Evolutionary conservation across 495 filamentous ascomycete genomes (phyloP), one percentile per base, ranked within the genome.

Genomic region (Aspergillus incahuasiensis): DNA sequence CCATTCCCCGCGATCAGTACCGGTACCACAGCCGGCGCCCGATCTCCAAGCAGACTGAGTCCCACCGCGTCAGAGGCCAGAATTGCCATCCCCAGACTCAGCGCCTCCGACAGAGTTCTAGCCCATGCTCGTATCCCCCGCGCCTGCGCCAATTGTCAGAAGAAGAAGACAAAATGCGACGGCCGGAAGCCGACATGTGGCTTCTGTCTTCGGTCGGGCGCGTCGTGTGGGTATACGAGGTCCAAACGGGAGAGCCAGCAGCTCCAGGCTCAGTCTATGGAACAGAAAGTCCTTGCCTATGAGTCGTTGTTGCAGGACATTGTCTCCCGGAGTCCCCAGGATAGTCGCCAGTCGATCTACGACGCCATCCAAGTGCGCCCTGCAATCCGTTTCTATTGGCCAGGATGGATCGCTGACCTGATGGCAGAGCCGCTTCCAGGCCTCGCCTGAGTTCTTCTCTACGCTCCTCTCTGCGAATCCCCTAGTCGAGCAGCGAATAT

Each of bases 131-230:
- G 63, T 28, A 66, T 54, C 0, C 11, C 34, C 21, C 57, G 81
- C 16, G 75, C 74, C 3, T 79, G 75, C 53, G 60, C 60, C 6
- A 61, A 71, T 5, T 79, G 75, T 44, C 65, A 71, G 11, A 58
- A 69, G 24, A 57, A 65, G 9, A 79, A 77, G 48, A 64, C 68
- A 2, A 74, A 73, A 63, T 74, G 73, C 60, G 67, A 76, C 55
- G 71, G 70, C 38, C 35, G 50, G 16, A 61, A 56, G 9, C 75
- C 74, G 7, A 54, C 35, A 32, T 66, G 63, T 25, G 16, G 30
- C 20, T 56, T 46, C 16, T 66, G 60, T 30, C 24, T 9, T 8
- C 55, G 50, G 0, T 20, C 56, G 1, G 45, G 44, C 11, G 25
- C 56, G 18, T 45, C 24, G n/a, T 66, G 63, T 34, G 38, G 32